Conservation (phyloP, 1,284 basidiomycete species). For the Thecaphora thlaspeos region DNA sequence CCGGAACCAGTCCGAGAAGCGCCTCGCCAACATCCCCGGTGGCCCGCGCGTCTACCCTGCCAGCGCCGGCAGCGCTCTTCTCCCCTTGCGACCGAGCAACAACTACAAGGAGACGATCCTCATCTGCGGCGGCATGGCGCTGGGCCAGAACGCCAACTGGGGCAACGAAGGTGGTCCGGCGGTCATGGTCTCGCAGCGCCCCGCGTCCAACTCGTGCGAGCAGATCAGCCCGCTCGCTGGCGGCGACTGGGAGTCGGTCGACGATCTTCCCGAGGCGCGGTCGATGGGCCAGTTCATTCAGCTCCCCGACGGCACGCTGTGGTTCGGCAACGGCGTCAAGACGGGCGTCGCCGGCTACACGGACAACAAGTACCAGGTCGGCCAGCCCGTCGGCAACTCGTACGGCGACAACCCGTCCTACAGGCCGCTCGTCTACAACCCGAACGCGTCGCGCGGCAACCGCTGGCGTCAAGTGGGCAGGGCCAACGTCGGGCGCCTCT, state of each 20-base stretch:
- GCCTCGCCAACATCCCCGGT: conserved; percentile 32
- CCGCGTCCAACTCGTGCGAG: conserved; percentile 41
- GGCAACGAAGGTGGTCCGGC: conserved; percentile 45
- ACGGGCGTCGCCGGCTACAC: conserved; percentile 50
- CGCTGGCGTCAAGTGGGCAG: conserved; percentile 35
- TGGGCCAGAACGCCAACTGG: conserved; percentile 32
- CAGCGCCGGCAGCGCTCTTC: conserved; percentile 37
- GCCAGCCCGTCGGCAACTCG: conserved; percentile 51
- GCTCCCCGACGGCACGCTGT: conserved; percentile 47
- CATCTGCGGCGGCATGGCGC: conserved; percentile 48
- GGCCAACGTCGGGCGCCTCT: conserved; percentile 42
- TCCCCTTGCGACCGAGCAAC: conserved; percentile 40
- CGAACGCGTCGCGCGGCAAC: conserved; percentile 22
- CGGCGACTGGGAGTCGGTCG: conserved; percentile 30
- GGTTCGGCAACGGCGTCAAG: conserved; percentile 49
- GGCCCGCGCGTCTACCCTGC: conserved; percentile 45
- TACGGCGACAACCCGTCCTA: conserved; percentile 49
- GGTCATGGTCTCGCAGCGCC: conserved; percentile 24
- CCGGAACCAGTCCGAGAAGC: conserved; percentile 23
- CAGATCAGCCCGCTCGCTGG: conserved; percentile 38
- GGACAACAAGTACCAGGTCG: conserved; percentile 26
- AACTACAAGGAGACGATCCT: conserved; percentile 47
- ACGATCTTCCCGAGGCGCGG: conserved; percentile 35
- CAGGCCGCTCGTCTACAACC: conserved; percentile 43
- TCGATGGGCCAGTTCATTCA: conserved; percentile 49